Base-by-base conservation (phyloP, 2,329 filamentous ascomycete species). In the Neofusicoccum umdonicola region DNA sequence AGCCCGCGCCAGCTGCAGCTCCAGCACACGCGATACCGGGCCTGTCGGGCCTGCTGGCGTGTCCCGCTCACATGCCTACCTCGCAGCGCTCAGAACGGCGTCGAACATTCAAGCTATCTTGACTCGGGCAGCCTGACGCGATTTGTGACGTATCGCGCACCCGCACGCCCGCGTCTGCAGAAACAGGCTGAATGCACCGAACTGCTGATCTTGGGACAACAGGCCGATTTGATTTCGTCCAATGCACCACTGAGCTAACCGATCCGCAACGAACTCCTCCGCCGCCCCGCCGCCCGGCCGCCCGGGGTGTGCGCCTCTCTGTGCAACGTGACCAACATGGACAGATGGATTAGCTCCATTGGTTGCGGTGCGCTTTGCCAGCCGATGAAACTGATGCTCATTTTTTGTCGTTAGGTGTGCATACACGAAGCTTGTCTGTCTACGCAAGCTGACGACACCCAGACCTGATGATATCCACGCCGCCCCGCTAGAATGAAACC, bases 401-500 rank as follows among this genome's bases (percentile, higher is more conserved):
- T 64, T 64, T 64, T 64, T 65, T 56, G 50, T 65, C 56, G 61
- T 65, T 37, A 56, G 58, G 63, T 63, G 51, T 66, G 58, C 58
- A 58, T 66, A 63, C 60, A 66, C 51, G 44, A 35, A 48, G 60
- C 64, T 63, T 51, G 35, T 39, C 47, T 41, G 34, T 63, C 58
- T 57, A 63, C 35, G 54, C 65, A 60, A 64, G 65, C 65, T 62
- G 64, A 35, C 65, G 64, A 65, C 65, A 52, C 63, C 62, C 54
- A 50, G 62, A 64, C 62, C 54, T 64, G 41, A 50, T 63, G 61
- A 64, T 64, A 64, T 64, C 62, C 54, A 45, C 62, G 48, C 63
- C 64, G 48, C 63, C 64, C 65, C 66, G 65, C 62, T 61, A 47
- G 64, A 70, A 65, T 34, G 27, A 54, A 66, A 57, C 67, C 65